Evolutionary conservation across 176 grass and related monocot genomes (phyloP), one percentile per base, ranked within the genome.

Genomic region (bread wheat (Triticum aestivum)): DNA sequence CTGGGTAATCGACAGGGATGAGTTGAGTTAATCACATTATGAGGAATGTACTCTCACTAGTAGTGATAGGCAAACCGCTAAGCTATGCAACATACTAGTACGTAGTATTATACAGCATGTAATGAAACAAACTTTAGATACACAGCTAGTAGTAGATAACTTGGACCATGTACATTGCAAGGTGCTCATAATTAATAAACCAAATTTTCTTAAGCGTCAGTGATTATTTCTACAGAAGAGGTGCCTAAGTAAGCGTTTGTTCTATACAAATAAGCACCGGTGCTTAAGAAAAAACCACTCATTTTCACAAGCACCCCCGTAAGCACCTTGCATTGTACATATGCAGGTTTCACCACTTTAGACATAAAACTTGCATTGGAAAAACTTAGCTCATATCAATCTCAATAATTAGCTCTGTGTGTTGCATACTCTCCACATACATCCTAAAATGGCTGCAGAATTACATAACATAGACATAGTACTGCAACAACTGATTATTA

Each of bases 1-100:
- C 92, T 96, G 65, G 2, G 34, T 23, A 71, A 17, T 75, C 20
- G 11, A 13, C n/a, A 85, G 13, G 61, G 42, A 56, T 76, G 51
- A 69, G 15, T 84, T 27, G 32, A 77, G 20, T 44, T 68, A 66
- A 42, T 71, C 11, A 79, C 54, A 78, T 29, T 32, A 42, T 61
- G 20, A 24, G 24, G 17, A 70, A 73, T 62, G 47, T 17, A 47
- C 3, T 52, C 24, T 49, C 3, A 20, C 8, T 12, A 14, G 9
- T 58, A 76, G 6, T 30, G 47, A 4, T n/a, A 62, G 1, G 37
- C 23, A 73, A 23, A 44, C 33, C 11, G 13, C 18, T 14, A 18
- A 30, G 32, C 32, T 73, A 59, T 18, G 14, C 14, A 73, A 39
- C 41, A 54, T 10, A 62, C 21, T 6, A 56, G 5, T 30, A 1